Evolutionary conservation across 495 filamentous ascomycete species (phyloP).

Genomic region (Apodospora peruviana): DNA sequence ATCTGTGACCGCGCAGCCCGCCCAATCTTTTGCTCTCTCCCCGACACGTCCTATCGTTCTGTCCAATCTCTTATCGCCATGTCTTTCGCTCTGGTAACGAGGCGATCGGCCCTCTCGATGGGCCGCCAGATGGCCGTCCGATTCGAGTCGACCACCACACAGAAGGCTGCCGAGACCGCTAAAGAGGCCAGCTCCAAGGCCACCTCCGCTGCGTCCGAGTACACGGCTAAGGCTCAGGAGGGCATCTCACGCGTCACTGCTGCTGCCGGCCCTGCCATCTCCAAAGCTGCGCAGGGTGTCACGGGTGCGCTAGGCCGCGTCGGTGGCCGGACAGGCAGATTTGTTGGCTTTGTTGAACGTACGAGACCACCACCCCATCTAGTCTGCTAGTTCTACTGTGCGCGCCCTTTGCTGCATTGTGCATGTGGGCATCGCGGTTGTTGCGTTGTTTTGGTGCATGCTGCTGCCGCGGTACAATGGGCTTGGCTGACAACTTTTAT

Average conservation of each 20-base stretch:
- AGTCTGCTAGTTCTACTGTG: background rate
- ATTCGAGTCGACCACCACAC: slow-evolving; percentile 42
- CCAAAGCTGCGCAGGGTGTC: slow-evolving; percentile 60
- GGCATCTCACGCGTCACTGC: slow-evolving; percentile 79
- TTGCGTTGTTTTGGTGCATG: background rate
- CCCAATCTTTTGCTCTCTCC: background rate
- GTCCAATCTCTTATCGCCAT: slow-evolving; percentile 9
- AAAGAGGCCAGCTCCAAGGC: slow-evolving; percentile 57
- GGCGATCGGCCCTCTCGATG: slow-evolving; percentile 30
- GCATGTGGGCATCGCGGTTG: background rate
- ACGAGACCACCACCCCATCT: slow-evolving; percentile 35
- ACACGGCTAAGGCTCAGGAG: slow-evolving; percentile 71
- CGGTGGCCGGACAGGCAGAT: slow-evolving; percentile 76
- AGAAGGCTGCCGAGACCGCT: slow-evolving; percentile 58
- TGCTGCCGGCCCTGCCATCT: slow-evolving; percentile 71
- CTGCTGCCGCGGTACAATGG: background rate
- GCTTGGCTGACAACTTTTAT: background rate
- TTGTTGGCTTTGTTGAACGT: slow-evolving; percentile 84
- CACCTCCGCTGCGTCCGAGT: slow-evolving; percentile 56
- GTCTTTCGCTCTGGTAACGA: slow-evolving; percentile 26
- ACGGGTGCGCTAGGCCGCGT: slow-evolving; percentile 63
- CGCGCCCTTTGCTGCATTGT: background rate
- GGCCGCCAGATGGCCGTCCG: slow-evolving; percentile 42
- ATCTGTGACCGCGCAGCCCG: background rate
- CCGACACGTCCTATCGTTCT: too few relatives aligned